A percentile compares a stretch with the other conserved stretches of the same genome.
phyloP scores from a whole-genome alignment of 176 grass and related monocot species.

The Raddia guianensis region DNA sequence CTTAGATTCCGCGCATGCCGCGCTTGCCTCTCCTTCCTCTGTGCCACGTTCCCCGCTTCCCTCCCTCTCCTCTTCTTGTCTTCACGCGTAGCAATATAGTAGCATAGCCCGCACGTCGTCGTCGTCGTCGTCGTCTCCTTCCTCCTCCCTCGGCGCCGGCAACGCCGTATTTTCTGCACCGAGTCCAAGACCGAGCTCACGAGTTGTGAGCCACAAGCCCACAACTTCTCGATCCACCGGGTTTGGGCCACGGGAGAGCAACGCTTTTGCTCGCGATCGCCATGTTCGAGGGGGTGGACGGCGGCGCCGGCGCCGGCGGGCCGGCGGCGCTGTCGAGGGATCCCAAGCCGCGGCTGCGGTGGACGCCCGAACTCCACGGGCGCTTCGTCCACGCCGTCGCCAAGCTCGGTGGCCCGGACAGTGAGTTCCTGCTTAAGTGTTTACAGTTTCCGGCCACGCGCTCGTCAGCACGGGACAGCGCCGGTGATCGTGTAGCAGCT shows the following conservation, averaged over 20 bases:
- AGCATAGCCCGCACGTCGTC: not conserved
- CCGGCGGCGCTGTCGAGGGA: slow-evolving; percentile 44
- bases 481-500: not conserved
- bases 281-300: slow-evolving; percentile 45
- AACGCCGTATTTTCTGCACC: not conserved
- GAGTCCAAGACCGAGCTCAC: not conserved
- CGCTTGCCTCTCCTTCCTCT: not conserved
- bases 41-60: slow-evolving; percentile 37
- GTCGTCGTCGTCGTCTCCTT: not conserved
- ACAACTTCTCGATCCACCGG: not conserved
- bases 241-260: not conserved
- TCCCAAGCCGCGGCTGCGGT: slow-evolving; percentile 74
- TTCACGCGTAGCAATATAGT: not conserved
- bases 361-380: slow-evolving; percentile 92
- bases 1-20: slow-evolving; percentile 48
- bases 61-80: slow-evolving; percentile 23
- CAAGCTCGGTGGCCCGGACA: slow-evolving; percentile 89
- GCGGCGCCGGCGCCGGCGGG: not conserved
- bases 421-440: slow-evolving; percentile 37
- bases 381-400: slow-evolving; percentile 87
- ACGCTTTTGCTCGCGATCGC: not conserved
- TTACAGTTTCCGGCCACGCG: no score
- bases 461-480: not conserved
- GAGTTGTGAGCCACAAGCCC: not conserved
- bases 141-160: not conserved